phyloP scores from a whole-genome alignment of 225 moss, liverwort and hornwort species.

The Straminergon stramineum region DNA sequence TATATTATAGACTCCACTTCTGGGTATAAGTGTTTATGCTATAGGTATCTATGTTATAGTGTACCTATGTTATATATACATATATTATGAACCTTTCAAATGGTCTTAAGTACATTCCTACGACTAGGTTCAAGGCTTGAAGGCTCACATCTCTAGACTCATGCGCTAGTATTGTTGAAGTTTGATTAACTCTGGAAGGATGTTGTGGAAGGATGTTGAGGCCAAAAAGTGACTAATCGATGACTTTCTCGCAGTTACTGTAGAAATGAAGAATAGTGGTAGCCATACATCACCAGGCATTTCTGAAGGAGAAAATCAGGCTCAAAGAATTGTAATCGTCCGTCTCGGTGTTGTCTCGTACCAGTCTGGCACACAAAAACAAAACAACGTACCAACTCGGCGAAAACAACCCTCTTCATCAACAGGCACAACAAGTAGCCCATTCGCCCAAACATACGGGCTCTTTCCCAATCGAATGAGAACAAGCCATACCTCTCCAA shows the following conservation, averaged over 20 bases:
- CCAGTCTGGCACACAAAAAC: neutral
- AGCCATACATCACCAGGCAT: no score
- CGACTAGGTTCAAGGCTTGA: no score
- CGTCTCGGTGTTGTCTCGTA: neutral
- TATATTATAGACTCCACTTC: no score
- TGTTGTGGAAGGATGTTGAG: neutral
- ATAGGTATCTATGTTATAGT: no score
- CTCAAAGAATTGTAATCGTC: neutral
- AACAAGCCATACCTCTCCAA: neutral
- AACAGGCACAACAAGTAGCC: neutral
- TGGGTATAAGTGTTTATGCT: no score
- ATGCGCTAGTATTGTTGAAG: neutral
- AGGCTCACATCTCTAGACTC: no score
- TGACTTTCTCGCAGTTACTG: neutral
- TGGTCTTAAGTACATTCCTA: no score
- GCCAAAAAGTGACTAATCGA: neutral
- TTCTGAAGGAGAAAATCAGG: neutral
- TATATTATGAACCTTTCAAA: no score
- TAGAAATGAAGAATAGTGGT: no score
- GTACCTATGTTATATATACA: no score
- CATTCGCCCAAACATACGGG: neutral
- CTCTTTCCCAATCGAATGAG: neutral
- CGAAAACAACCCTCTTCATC: neutral
- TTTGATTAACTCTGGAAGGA: neutral
- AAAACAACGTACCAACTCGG: neutral